A percentile compares a stretch with the other conserved stretches of the same genome.
Evolutionary conservation across 164 flowering plant genomes (phyloP).

Genomic region (Vitis vinifera): DNA sequence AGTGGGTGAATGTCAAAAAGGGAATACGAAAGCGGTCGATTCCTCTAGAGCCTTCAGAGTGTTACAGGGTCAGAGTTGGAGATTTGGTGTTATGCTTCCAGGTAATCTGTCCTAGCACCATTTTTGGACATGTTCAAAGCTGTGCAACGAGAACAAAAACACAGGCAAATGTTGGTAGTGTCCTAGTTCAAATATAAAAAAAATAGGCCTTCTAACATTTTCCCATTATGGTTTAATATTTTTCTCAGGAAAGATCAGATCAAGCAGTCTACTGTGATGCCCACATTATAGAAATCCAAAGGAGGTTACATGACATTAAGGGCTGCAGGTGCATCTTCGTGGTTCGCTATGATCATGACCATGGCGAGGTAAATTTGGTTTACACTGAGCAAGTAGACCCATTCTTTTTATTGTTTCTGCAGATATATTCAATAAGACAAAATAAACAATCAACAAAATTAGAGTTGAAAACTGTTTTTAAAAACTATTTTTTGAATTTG

Average conservation of each 20-base stretch:
- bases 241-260: slow-evolving; percentile 63
- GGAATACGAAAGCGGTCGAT: slow-evolving; percentile 78
- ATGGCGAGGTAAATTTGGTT: slow-evolving; percentile 44
- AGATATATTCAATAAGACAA: too few species aligned
- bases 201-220: too few species aligned
- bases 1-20: slow-evolving; percentile 74
- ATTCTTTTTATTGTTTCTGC: too few species aligned
- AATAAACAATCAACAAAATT: too few species aligned
- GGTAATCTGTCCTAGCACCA: slow-evolving; percentile 33
- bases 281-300: slow-evolving; percentile 52
- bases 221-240: background rate
- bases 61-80: slow-evolving; percentile 60
- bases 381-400: too few species aligned
- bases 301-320: slow-evolving; percentile 60
- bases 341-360: slow-evolving; percentile 70
- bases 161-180: too few species aligned
- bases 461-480: too few species aligned
- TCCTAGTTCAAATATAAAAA: too few species aligned
- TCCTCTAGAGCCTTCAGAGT: slow-evolving; percentile 77
- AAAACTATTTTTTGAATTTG: too few species aligned
- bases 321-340: slow-evolving; percentile 77
- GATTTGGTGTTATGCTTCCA: slow-evolving; percentile 79
- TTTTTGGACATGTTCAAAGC: background rate
- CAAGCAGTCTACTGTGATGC: slow-evolving; percentile 80
- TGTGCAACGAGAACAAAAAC: too few species aligned